A percentile compares a stretch with the other conserved stretches of the same genome.
Evolutionary conservation across 352 stramenopile genomes (phyloP).

Genomic region (Pythium biforme): DNA sequence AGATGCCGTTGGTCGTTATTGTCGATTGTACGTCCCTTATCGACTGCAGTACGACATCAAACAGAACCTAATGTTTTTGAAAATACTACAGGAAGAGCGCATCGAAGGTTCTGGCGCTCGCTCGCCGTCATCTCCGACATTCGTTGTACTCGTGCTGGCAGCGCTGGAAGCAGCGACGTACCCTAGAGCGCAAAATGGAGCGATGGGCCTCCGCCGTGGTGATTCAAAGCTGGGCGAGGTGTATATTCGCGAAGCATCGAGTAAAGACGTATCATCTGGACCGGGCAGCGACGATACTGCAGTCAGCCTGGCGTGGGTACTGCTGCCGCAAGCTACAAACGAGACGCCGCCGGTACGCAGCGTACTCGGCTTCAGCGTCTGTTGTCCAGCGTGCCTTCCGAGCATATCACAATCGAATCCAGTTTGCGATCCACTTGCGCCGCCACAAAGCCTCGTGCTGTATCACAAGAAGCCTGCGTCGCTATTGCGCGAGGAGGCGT

Average conservation of each 20-base stretch:
- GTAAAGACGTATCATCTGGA: conserved; percentile 30
- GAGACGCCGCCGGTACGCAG: conserved; percentile 33
- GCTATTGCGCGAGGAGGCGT: conserved; percentile 37
- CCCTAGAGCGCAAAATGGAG: conserved; percentile 38
- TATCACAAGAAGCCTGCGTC: conserved; percentile 37
- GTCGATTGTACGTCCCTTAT: conserved; percentile 40
- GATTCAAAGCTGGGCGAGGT: conserved; percentile 57
- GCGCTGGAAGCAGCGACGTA: conserved; percentile 27
- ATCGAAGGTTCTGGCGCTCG: conserved; percentile 34
- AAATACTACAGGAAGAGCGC: conserved; percentile 41
- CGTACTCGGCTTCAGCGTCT: conserved; percentile 34
- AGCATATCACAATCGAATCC: conserved; percentile 34
- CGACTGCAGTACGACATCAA: too few relatives aligned
- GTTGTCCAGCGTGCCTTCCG: conserved; percentile 45
- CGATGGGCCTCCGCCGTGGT: conserved; percentile 38
- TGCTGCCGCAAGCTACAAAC: conserved; percentile 42
- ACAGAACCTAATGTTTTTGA: neutral
- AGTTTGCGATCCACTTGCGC: conserved; percentile 28
- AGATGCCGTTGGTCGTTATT: conserved; percentile 37
- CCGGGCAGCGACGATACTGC: conserved; percentile 33
- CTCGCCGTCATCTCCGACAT: conserved; percentile 30
- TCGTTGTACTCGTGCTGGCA: conserved; percentile 34
- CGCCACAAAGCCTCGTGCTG: conserved; percentile 35
- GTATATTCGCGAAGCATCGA: conserved; percentile 28
- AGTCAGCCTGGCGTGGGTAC: conserved; percentile 53